phyloP scores from a whole-genome alignment of 345 rosid species.

The Eucalyptus dawsonii region DNA sequence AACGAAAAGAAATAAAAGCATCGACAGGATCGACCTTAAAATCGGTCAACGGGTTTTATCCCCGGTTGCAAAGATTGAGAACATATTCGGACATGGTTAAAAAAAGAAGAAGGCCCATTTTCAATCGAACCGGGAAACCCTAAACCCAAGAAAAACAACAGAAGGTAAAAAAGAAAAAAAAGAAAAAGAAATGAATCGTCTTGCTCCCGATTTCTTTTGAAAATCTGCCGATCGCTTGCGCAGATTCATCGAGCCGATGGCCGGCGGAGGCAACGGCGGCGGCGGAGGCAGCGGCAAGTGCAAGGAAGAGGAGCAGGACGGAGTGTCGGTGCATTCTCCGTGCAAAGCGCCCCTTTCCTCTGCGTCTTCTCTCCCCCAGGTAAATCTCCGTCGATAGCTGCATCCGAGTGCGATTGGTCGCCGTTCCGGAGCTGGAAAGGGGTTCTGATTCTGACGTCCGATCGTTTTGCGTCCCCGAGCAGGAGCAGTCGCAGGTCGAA shows the following conservation, averaged over 20 bases:
- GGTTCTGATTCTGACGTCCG: not conserved
- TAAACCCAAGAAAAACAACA: not conserved
- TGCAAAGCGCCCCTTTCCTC: slow-evolving; percentile 96
- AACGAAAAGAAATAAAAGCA: not conserved
- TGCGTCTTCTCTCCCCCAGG: slow-evolving; percentile 92
- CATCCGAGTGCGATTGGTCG: not conserved
- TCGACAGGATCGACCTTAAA: not conserved
- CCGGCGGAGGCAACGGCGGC: not conserved
- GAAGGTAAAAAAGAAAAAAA: not conserved
- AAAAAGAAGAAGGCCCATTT: not conserved
- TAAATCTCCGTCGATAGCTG: not conserved
- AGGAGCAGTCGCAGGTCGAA: slow-evolving; percentile 95
- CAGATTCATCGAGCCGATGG: not conserved
- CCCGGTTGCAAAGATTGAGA: not conserved
- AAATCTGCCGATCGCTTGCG: not conserved
- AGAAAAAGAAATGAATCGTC: not conserved
- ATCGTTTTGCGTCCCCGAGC: not conserved
- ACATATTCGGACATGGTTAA: not conserved
- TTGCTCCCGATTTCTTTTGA: not conserved
- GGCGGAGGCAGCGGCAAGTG: slow-evolving; percentile 8
- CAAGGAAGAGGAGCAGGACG: slow-evolving; percentile 78
- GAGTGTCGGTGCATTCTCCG: slow-evolving; percentile 88
- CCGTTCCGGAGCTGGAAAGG: not conserved
- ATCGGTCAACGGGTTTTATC: not conserved
- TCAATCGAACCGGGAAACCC: not conserved